Base-by-base conservation (phyloP, 148 eudicot species). In the Polygonum maritimum region DNA sequence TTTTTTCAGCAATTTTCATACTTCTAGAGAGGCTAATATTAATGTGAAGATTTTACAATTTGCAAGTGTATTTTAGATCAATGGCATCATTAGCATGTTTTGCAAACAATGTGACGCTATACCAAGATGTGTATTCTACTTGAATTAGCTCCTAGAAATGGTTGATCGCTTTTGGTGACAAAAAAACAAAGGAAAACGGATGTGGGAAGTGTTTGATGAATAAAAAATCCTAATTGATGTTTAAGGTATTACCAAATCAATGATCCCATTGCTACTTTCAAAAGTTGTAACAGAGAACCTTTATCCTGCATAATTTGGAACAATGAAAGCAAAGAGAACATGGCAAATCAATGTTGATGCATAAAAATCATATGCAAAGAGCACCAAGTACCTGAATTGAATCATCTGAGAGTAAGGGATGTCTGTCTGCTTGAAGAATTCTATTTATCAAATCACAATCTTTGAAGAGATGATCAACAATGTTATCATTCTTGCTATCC, bases 341-440 rank as follows among this genome's bases (percentile, higher is more conserved):
- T 4, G 14, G n/a, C 41, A 14, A 63, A 33, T n/a, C 12, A 63
- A 35, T 11, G 18, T 33, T 31, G 40, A 57, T 8, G 33, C 22
- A 19, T 22, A 19, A 21, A 57, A 51, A 51, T 3, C 21, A 19
- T 5, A 57, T 9, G 33, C 21, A 38, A 54, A 36, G 12, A 55
- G 77, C 13, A 44, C 45, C 41, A 76, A 60, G 18, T 79, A 90
- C 98, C 94, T 81, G 86, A 83, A 80, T 80, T 60, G 57, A 63
- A 54, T 92, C 90, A 81, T 80, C 84, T 79, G 89, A 85, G 80
- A 92, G 81, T 69, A 78, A 44, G 35, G 91, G 86, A 72, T 81
- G 85, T 82, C 83, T 90, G 67, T 95, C 92, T 45, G 92, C 86
- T 84, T 85, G 85, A 48, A 90, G 89, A 81, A 95, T 82, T 80